Evolutionary conservation across 306 rosid species (phyloP).

Genomic region (Gastrolobium villosum): DNA sequence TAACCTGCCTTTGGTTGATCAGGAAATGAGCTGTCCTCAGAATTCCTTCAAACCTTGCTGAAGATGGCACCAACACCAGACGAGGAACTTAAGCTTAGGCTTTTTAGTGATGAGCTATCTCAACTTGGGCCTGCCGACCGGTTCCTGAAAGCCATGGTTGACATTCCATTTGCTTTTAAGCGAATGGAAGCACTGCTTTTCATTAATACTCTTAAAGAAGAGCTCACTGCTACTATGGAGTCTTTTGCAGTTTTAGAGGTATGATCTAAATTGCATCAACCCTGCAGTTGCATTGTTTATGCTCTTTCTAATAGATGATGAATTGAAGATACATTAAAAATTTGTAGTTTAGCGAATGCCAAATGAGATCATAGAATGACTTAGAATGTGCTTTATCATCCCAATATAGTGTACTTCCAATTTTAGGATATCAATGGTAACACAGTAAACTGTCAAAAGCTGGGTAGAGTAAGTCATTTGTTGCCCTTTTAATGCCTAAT

Average conservation of each 20-base stretch:
- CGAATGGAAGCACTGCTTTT: slow-evolving; percentile 86
- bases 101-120: slow-evolving; percentile 75
- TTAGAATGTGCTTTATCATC: neutral
- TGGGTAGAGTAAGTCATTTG: neutral
- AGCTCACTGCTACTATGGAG: slow-evolving; percentile 66
- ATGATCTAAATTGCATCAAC: slow-evolving; percentile 32
- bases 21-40: slow-evolving; percentile 93
- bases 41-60: slow-evolving; percentile 82
- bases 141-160: slow-evolving; percentile 80
- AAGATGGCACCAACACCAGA: slow-evolving; percentile 96
- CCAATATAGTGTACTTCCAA: slow-evolving; percentile 6
- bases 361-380: slow-evolving; percentile 16
- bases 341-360: slow-evolving; percentile 9
- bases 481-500: slow-evolving; percentile 13
- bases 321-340: neutral
- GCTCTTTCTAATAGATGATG: slow-evolving; percentile 32
- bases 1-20: slow-evolving; percentile 52
- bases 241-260: slow-evolving; percentile 89
- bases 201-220: slow-evolving; percentile 85
- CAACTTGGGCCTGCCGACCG: slow-evolving; percentile 93
- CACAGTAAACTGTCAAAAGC: slow-evolving; percentile 8
- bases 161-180: slow-evolving; percentile 84
- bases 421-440: neutral
- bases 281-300: slow-evolving; percentile 39
- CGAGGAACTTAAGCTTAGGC: slow-evolving; percentile 93